Evolutionary conservation across 129 eudicot species (phyloP), one percentile per base, ranked within the genome.

Genomic region (Logfia minima): DNA sequence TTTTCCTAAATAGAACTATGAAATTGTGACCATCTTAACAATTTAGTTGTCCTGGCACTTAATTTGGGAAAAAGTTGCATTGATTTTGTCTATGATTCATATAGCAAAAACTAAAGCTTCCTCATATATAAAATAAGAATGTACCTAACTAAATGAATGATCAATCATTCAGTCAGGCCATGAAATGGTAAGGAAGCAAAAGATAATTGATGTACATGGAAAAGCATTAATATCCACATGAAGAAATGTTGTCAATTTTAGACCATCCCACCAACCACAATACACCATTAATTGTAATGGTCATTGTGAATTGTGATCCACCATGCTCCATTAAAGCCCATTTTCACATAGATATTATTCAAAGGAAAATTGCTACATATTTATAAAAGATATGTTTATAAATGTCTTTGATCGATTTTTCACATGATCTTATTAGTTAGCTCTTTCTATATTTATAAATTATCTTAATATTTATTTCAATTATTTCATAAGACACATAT

Each of bases 211-310:
- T 26, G 37, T 75, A 23, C 26, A 59, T n/a, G 31, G 72, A 63
- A 79, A 63, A 5, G 56, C 76, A 74, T 80, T 80, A 75, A 80
- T 80, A 74, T 60, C 76, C 76, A 80, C 84, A 75, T 74, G 70
- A 67, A 58, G 76, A 56, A 59, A 80, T 43, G 71, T 51, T 56
- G 45, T 28, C 70, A 74, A 41, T 56, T 80, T 7, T 75, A 70
- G 77, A 61, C 71, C 71, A 45, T 51, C 72, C 51, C 67, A 81
- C 39, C 84, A 75, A 68, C 80, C 18, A 69, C 59, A 28, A 22
- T 24, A 26, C 75, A 35, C 81, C 59, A 32, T 24, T 35, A 56
- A 55, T 35, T 68, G 41, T 63, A 63, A 35, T 65, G 45, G 31
- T 64, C 51, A 51, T 65, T 19, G 52, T 66, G 64, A 80, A 51